A percentile compares a stretch with the other conserved stretches of the same genome.
These are phyloP conservation scores for Phytopythium boreale DNA, from an alignment of 352 stramenopile genomes.

Conservation along the genomic window DNA sequence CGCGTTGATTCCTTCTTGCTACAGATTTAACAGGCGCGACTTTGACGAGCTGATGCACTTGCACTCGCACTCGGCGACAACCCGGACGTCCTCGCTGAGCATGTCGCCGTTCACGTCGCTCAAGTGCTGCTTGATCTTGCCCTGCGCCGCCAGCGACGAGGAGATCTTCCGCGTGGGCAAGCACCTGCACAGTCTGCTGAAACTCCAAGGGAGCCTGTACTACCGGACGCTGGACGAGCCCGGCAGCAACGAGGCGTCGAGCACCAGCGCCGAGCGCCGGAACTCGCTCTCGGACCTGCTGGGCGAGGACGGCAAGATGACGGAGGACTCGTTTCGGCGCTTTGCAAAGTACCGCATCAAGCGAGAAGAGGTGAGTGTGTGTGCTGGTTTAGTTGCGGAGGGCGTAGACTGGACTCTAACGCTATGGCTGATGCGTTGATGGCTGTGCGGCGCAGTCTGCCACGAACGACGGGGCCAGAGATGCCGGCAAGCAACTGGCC, in stretches of 20 bases:
- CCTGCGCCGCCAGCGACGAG: constrained; percentile 44
- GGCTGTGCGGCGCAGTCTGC: constrained; percentile 9
- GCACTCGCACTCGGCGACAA: constrained; percentile 39
- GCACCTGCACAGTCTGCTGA: constrained; percentile 63
- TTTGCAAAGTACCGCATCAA: constrained; percentile 67
- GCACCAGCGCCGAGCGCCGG: constrained; percentile 5
- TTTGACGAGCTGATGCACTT: constrained; percentile 82
- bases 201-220: constrained; percentile 62
- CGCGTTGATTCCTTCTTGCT: not conserved
- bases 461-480: constrained; percentile 13
- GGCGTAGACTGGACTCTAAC: not conserved
- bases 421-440: not conserved
- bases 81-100: constrained; percentile 27
- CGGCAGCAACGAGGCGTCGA: not conserved
- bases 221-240: constrained; percentile 38
- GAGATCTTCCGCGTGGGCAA: constrained; percentile 78
- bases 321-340: constrained; percentile 65
- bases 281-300: constrained; percentile 25
- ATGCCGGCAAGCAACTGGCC: constrained; percentile 18
- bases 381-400: not conserved
- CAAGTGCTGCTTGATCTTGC: constrained; percentile 70
- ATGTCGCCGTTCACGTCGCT: constrained; percentile 37
- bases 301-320: constrained; percentile 52
- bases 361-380: constrained; percentile 42
- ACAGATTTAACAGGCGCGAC: constrained; percentile 53